These are phyloP conservation scores for Talaromyces sp. DNA, from an alignment of 2,329 filamentous ascomycete genomes.

Conservation along the genomic window DNA sequence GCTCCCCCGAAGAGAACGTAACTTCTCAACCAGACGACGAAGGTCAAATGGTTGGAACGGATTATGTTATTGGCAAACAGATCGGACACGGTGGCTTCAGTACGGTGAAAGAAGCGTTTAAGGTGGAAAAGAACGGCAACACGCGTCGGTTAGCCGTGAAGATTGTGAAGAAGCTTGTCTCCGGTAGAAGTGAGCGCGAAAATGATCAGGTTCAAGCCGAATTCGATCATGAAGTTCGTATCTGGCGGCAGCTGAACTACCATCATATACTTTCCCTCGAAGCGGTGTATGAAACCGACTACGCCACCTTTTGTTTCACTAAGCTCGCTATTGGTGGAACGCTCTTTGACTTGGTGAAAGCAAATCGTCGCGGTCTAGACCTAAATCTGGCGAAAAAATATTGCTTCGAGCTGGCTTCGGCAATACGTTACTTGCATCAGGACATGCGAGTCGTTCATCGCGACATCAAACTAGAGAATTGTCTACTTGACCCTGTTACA, in stretches of 20 bases:
- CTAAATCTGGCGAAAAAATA: conserved; percentile 53
- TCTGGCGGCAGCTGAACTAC: conserved; percentile 62
- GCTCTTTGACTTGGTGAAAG: conserved; percentile 56
- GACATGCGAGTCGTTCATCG: conserved; percentile 61
- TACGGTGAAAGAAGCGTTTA: conserved; percentile 60
- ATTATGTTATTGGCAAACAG: conserved; percentile 62
- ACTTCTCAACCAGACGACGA: conserved; percentile 56
- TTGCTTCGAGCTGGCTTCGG: conserved; percentile 57
- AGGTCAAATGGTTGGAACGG: conserved; percentile 60
- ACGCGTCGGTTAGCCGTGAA: conserved; percentile 56
- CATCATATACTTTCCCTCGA: conserved; percentile 57
- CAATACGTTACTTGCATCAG: conserved; percentile 61
- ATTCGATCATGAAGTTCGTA: conserved; percentile 62
- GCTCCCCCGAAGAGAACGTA: conserved; percentile 22
- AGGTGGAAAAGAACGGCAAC: conserved; percentile 51
- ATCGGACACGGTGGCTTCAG: conserved; percentile 63
- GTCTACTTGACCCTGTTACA: conserved; percentile 53
- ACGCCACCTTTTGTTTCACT: conserved; percentile 65
- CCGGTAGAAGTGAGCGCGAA: conserved; percentile 51
- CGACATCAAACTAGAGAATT: conserved; percentile 65
- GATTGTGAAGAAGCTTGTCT: conserved; percentile 57
- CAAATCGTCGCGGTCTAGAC: conserved; percentile 49
- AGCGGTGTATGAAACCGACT: conserved; percentile 60
- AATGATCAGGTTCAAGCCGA: conserved; percentile 62
- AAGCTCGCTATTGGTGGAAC: conserved; percentile 59